Evolutionary conservation across 495 filamentous ascomycete species (phyloP).

Genomic region (Penicillium taxi): DNA sequence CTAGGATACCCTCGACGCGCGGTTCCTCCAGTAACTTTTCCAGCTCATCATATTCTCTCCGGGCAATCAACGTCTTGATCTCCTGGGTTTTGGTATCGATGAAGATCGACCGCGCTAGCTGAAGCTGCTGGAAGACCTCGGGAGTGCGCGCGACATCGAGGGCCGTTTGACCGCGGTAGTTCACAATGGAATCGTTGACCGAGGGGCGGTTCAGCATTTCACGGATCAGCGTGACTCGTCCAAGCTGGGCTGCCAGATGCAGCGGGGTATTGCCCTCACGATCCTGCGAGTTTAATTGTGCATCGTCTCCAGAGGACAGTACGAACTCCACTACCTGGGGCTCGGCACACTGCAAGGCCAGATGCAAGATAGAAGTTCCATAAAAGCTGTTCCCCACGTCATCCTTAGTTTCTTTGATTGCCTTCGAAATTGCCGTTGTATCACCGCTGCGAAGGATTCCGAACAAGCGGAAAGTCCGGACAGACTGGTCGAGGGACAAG

Average conservation of each 20-base stretch:
- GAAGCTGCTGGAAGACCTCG: slow-evolving; percentile 91
- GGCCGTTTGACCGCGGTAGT: slow-evolving; percentile 77
- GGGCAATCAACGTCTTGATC: slow-evolving; percentile 66
- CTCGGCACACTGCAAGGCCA: slow-evolving; percentile 96
- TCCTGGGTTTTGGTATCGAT: slow-evolving; percentile 77
- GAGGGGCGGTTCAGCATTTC: slow-evolving; percentile 69
- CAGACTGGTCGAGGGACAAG: slow-evolving; percentile 82
- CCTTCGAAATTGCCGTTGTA: slow-evolving; percentile 79
- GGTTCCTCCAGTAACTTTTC: slow-evolving; percentile 76
- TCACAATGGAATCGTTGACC: slow-evolving; percentile 86
- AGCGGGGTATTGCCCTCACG: slow-evolving; percentile 90
- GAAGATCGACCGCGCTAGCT: slow-evolving; percentile 82
- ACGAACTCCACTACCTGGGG: slow-evolving; percentile 94
- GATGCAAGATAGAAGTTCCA: slow-evolving; percentile 80
- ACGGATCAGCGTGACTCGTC: slow-evolving; percentile 67
- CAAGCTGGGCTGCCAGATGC: slow-evolving; percentile 78
- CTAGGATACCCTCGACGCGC: slow-evolving; percentile 71
- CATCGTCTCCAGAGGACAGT: slow-evolving; percentile 54
- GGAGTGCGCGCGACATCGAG: slow-evolving; percentile 85
- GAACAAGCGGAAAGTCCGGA: slow-evolving; percentile 87
- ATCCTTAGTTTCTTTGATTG: slow-evolving; percentile 63
- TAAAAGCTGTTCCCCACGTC: slow-evolving; percentile 47
- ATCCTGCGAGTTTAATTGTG: slow-evolving; percentile 86
- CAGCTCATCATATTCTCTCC: slow-evolving; percentile 65
- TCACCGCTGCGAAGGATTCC: slow-evolving; percentile 87